These are phyloP conservation scores for Suillus decipiens DNA, from an alignment of 768 basidiomycete species.

Conservation along the genomic window DNA sequence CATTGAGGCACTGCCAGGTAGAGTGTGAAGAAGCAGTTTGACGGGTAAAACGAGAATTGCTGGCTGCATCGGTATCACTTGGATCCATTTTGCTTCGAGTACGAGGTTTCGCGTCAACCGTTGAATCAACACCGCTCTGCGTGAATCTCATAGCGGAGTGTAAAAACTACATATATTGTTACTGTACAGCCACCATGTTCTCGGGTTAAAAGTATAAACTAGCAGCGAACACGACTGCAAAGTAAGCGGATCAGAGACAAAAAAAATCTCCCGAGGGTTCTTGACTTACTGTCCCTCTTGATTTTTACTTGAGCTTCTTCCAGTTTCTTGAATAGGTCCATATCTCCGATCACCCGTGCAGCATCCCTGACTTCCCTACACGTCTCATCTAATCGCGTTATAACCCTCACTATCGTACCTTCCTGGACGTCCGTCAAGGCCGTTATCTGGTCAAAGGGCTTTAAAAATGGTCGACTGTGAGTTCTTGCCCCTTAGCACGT, in stretches of 20 bases:
- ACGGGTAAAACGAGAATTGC: background rate
- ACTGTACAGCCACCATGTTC: constrained; percentile 1
- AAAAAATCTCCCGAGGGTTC: constrained; percentile 3
- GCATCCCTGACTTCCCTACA: constrained; percentile 97
- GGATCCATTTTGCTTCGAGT: background rate
- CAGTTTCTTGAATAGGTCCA: constrained; percentile 96
- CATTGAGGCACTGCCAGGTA: constrained; percentile 3
- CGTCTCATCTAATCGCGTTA: constrained; percentile 94
- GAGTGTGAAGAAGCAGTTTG: constrained; percentile 4
- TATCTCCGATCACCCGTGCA: constrained; percentile 95
- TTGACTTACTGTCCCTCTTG: constrained; percentile 88
- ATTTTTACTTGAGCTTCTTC: constrained; percentile 93
- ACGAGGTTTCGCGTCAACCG: background rate
- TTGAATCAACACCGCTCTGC: background rate
- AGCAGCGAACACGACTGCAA: constrained; percentile 79
- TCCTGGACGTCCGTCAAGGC: constrained; percentile 92
- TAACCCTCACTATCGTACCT: constrained; percentile 95
- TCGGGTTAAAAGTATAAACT: constrained; percentile 75
- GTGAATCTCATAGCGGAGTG: constrained; percentile 4
- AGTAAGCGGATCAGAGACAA: constrained; percentile 13
- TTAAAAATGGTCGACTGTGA: constrained; percentile 10
- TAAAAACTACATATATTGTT: constrained; percentile 4
- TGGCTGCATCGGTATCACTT: constrained; percentile 1
- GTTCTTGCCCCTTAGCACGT: background rate
- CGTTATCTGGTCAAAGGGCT: constrained; percentile 97